A percentile compares a stretch with the other conserved stretches of the same genome.
phyloP scores from a whole-genome alignment of 1,284 basidiomycete genomes.

The Flammula alnicola region DNA sequence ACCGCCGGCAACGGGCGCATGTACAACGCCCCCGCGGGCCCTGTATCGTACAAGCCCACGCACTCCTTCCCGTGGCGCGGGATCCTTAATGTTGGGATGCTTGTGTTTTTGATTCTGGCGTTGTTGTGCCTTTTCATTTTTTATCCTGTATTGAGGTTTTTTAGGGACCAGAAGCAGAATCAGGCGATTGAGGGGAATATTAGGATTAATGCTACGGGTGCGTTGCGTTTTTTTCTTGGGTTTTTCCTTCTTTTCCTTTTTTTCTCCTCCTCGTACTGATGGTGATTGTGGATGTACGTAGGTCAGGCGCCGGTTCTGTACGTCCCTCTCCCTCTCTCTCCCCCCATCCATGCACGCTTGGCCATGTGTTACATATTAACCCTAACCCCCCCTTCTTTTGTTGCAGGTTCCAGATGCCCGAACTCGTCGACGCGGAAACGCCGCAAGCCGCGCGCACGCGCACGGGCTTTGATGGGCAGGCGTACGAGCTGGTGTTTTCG shows the following conservation, averaged over 20 bases:
- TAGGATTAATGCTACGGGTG: slow-evolving; percentile 69
- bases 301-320: slow-evolving; percentile 41
- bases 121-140: slow-evolving; percentile 73
- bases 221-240: too few relatives aligned
- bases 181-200: slow-evolving; percentile 64
- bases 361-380: too few relatives aligned
- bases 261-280: too few relatives aligned
- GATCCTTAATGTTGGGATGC: slow-evolving; percentile 57
- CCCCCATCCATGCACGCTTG: slow-evolving; percentile 23
- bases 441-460: slow-evolving; percentile 59
- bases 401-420: slow-evolving; percentile 53
- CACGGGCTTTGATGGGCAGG: slow-evolving; percentile 66
- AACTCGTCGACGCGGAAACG: slow-evolving; percentile 71
- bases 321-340: slow-evolving; percentile 9
- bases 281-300: too few relatives aligned
- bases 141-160: slow-evolving; percentile 75
- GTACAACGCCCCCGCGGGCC: neutral
- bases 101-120: slow-evolving; percentile 51
- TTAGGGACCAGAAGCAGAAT: slow-evolving; percentile 49
- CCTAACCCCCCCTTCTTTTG: slow-evolving; percentile 26
- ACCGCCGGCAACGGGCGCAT: neutral
- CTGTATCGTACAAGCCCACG: slow-evolving; percentile 29
- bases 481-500: slow-evolving; percentile 75
- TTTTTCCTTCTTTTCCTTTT: too few relatives aligned
- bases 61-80: slow-evolving; percentile 49